Evolutionary conservation across 345 rosid species (phyloP).

Genomic region (rapeseed (Brassica napus)): Da-Ae NC_063436.1:15519001-15519500

Average conservation of each 20-base stretch:
- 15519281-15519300: slow-evolving; percentile 97
- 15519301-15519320: slow-evolving; percentile 84
- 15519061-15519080: slow-evolving; percentile 94
- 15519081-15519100: slow-evolving; percentile 93
- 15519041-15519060: slow-evolving; percentile 46
- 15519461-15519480: slow-evolving; percentile 97
- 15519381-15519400: slow-evolving; percentile 92
- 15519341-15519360: slow-evolving; percentile 92
- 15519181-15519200: background rate
- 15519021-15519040: slow-evolving; percentile 10
- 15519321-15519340: slow-evolving; percentile 76
- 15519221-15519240: slow-evolving; percentile 51
- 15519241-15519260: slow-evolving; percentile 87
- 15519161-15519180: slow-evolving; percentile 27
- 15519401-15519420: slow-evolving; percentile 84
- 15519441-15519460: slow-evolving; percentile 84
- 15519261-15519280: slow-evolving; percentile 92
- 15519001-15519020: background rate
- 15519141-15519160: slow-evolving; percentile 81
- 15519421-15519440: slow-evolving; percentile 90
- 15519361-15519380: slow-evolving; percentile 89
- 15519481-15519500: slow-evolving; percentile 19
- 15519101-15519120: slow-evolving; percentile 88
- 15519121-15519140: slow-evolving; percentile 69
- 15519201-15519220: background rate